Percentiles rank a stretch among this genome's conserved stretches.
Conservation (phyloP, 1,139 yeast genomes). For the Magnusiomyces paraingens region DNA sequence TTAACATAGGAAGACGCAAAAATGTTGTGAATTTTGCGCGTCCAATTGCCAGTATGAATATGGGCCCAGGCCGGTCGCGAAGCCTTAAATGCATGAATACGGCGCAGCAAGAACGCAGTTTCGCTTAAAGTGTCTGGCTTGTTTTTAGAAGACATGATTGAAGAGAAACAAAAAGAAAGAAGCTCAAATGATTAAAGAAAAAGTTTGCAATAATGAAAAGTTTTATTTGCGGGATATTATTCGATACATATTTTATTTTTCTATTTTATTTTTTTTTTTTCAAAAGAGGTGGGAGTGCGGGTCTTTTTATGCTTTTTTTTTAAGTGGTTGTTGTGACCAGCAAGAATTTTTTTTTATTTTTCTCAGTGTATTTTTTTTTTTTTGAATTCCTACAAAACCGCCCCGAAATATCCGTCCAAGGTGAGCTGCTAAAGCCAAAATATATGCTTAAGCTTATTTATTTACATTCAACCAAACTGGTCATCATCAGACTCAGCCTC, state of each 20-base stretch:
- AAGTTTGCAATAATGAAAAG: too few species aligned
- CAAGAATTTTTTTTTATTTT: neutral
- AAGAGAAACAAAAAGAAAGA: neutral
- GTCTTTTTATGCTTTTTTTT: neutral
- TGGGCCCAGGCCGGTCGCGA: neutral
- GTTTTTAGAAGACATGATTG: neutral
- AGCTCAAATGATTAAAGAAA: too few species aligned
- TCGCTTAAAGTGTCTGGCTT: neutral
- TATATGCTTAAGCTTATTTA: too few species aligned
- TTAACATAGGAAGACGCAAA: conserved; percentile 51
- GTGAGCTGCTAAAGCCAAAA: too few species aligned
- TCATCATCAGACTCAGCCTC: too few species aligned
- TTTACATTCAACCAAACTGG: too few species aligned
- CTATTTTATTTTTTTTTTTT: too few species aligned
- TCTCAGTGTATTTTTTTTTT: neutral
- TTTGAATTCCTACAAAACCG: neutral
- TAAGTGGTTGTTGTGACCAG: too few species aligned
- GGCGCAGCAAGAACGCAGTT: neutral
- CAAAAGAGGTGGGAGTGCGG: neutral
- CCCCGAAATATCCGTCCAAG: too few species aligned
- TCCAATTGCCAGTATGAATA: too few species aligned
- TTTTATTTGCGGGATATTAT: too few species aligned
- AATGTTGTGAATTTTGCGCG: conserved; percentile 1
- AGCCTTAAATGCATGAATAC: neutral
- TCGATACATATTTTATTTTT: too few species aligned